Base-by-base conservation (phyloP, 495 filamentous ascomycete genomes). In the Bryoglossum gracile region DNA sequence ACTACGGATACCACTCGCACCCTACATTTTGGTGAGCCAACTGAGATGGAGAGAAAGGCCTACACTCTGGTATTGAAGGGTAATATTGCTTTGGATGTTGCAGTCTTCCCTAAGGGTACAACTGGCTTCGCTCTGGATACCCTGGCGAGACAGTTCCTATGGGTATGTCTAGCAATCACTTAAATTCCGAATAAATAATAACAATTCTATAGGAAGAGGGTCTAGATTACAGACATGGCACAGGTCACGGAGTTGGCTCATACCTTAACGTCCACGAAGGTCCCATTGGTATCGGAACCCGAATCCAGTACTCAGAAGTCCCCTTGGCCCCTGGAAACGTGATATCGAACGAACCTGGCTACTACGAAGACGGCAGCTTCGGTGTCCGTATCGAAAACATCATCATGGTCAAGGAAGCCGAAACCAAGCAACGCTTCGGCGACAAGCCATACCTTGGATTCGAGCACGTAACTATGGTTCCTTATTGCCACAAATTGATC, bases 371-470 rank as follows among this genome's bases (percentile, higher is more conserved):
- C 58, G 94, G 89, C 37, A 82, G 82, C 8, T 99, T 94, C 60
- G 94, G 94, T n/a, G 94, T 99, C 59, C 86, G 94, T 24, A 97
- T 96, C 58, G 94, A 99, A 68, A 97, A 87, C 75, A 72, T 99
- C 48, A 78, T 94, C 51, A 87, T 95, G 78, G 86, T 87, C 14
- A 83, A 81, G 54, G 89, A 96, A 60, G 84, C 83, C 13, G 69
- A 94, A 61, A 95, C 91, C 5, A 81, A 84, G 47, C 74, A 94
- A 66, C 78, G 77, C 28, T 96, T 96, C 59, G 92, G 91, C 4
- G 91, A 95, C 43, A 92, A 91, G 68, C 86, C 90, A 17, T 98
- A 86, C 67, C 66, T 95, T 16, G 89, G 91, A 11, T 97, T 99
- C 55, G 89, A 99, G 70, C 88, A 94, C 62, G 89, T 95, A 51